These are phyloP conservation scores for Polychaeton citri DNA, from an alignment of 2,329 filamentous ascomycete species.

Conservation along the genomic window DNA sequence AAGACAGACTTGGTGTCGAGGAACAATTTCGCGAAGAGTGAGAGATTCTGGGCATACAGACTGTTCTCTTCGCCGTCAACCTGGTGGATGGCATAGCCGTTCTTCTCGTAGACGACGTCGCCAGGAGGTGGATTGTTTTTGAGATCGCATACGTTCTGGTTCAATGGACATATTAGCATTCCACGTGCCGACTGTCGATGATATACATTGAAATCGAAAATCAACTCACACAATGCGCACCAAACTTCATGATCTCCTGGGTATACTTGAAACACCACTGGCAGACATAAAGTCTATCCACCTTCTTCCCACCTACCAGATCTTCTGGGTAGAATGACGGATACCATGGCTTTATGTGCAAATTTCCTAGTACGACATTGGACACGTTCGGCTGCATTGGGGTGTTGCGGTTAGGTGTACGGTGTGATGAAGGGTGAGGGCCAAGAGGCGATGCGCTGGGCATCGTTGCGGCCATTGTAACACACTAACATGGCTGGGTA, in stretches of 20 bases:
- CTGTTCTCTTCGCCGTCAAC: constrained; percentile 80
- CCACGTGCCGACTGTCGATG: not conserved
- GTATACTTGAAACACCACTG: constrained; percentile 92
- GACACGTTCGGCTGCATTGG: constrained; percentile 60
- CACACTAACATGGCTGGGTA: not conserved
- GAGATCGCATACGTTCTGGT: constrained; percentile 30
- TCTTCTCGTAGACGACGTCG: constrained; percentile 61
- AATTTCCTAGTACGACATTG: constrained; percentile 71
- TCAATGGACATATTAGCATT: too few species aligned
- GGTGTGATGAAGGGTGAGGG: too few species aligned
- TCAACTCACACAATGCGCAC: constrained; percentile 31
- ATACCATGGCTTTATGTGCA: constrained; percentile 83
- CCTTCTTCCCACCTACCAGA: constrained; percentile 27
- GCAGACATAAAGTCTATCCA: constrained; percentile 64
- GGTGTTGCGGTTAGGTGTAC: too few species aligned
- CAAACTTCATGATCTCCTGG: constrained; percentile 34
- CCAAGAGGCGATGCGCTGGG: not conserved
- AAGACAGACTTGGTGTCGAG: constrained; percentile 97
- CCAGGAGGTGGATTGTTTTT: constrained; percentile 45
- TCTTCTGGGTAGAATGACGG: constrained; percentile 77
- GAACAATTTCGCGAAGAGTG: constrained; percentile 91
- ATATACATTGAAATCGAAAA: not conserved
- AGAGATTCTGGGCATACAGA: constrained; percentile 89
- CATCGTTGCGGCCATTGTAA: not conserved
- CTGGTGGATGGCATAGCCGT: constrained; percentile 78